Evolutionary conservation across 1,284 basidiomycete species (phyloP), one percentile per base, ranked within the genome.

Genomic region (Austroboletus novae-zelandiae): DNA sequence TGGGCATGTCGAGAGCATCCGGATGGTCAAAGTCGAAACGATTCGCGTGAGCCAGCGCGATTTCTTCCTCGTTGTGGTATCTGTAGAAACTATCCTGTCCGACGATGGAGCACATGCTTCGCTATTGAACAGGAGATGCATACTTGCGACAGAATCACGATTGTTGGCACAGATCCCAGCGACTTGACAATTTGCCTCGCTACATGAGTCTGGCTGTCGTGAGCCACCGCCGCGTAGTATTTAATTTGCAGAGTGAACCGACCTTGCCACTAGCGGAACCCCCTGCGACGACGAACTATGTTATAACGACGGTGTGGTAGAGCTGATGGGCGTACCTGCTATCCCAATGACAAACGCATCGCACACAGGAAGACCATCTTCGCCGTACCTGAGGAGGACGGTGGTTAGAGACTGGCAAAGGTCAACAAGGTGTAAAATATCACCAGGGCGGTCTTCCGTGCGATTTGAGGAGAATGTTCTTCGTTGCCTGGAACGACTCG

Each of bases 221-320:
- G 35, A 48, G 51, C 53, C 56, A 48, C 59, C 51, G 48, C 43
- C 32, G 51, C 15, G 9, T 8, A 9, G 15, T 32, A 29, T 17
- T 49, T 39, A 30, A 30, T 29, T 29, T 29, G 27, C 10, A 48
- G 43, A 47, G 18, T 4, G 20, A 46, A 34, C 17, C 74, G 59
- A 92, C 94, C 83, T 98, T 97, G 48, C 95, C 96, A 58, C 91
- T 94, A 0, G 94, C 93, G 57, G 89, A 92, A 1, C 95, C 95
- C 49, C 94, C 87, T 89, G 55, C 3, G 48, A 51, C 2, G 47
- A 18, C 54, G 17, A 36, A 36, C 40, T 39, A 41, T n/a, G 32
- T 34, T 11, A 30, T 49, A 50, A n/a, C 39, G 56, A 2, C 69
- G 68, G 20, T 15, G 61, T 73, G 69, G 41, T 66, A 68, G 7